phyloP scores from a whole-genome alignment of 192 early-diverging fungal genomes.

The Entomortierella chlamydospora region DNA sequence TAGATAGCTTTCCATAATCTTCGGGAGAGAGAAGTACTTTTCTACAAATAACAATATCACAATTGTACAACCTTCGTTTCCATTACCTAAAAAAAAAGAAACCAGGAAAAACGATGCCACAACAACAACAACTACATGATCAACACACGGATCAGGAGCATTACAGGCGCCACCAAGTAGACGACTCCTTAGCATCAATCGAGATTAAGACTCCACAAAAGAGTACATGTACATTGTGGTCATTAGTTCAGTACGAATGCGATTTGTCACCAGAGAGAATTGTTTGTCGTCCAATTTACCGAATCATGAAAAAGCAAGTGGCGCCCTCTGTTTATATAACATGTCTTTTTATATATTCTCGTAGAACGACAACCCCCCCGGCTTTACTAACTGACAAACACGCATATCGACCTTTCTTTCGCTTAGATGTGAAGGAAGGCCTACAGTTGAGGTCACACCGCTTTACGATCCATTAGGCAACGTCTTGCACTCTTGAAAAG shows the following conservation, averaged over 20 bases:
- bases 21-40: too few species aligned
- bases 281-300: slow-evolving; percentile 33
- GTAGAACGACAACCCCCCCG: neutral
- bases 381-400: too few species aligned
- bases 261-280: slow-evolving; percentile 29
- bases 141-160: neutral
- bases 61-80: too few species aligned
- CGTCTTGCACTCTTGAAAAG: slow-evolving; percentile 11
- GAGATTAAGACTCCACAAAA: slow-evolving; percentile 11
- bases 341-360: neutral
- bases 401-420: neutral
- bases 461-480: slow-evolving; percentile 44
- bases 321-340: too few species aligned
- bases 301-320: slow-evolving; percentile 39
- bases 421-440: slow-evolving; percentile 35
- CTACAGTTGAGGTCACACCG: slow-evolving; percentile 45
- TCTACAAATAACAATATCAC: too few species aligned
- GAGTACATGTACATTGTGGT: slow-evolving; percentile 43
- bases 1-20: too few species aligned
- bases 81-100: too few species aligned
- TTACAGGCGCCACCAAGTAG: neutral
- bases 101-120: too few species aligned
- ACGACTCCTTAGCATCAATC: neutral
- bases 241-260: slow-evolving; percentile 50
- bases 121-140: neutral